A percentile compares a stretch with the other conserved stretches of the same genome.
These are phyloP conservation scores for Yarrowia porcina DNA, from an alignment of 805 yeast species.

Conservation along the genomic window DNA sequence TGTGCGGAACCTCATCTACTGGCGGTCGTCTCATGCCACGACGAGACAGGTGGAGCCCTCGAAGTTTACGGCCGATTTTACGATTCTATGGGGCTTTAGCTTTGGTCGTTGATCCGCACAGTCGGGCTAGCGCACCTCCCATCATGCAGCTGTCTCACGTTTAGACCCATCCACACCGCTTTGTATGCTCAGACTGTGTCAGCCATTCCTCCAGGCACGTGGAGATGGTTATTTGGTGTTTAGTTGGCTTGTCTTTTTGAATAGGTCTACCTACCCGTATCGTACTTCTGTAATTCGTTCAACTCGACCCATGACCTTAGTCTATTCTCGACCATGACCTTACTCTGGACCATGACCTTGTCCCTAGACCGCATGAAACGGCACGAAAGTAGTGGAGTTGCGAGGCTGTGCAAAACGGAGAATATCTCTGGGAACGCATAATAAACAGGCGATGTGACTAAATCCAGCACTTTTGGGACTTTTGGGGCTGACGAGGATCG, in stretches of 20 bases:
- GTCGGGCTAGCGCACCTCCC: background rate
- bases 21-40: background rate
- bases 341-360: too few relatives aligned
- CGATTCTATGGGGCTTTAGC: background rate
- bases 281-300: too few relatives aligned
- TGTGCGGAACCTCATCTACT: background rate
- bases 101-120: background rate
- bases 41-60: conserved; percentile 8
- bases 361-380: background rate
- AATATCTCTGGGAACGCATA: too few relatives aligned
- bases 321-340: too few relatives aligned
- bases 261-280: too few relatives aligned
- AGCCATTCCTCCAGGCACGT: background rate
- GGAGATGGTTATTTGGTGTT: too few relatives aligned
- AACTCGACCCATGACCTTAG: too few relatives aligned
- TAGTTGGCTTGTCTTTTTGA: too few relatives aligned
- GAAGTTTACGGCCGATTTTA: background rate
- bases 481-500: too few relatives aligned
- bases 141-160: background rate
- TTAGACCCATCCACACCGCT: background rate
- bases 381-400: too few relatives aligned
- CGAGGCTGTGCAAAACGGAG: too few relatives aligned
- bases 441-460: background rate
- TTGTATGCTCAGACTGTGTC: background rate
- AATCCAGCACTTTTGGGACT: too few relatives aligned